Evolutionary conservation across 2,329 filamentous ascomycete species (phyloP), one percentile per base, ranked within the genome.

Genomic region (Diaporthe batatas): DNA sequence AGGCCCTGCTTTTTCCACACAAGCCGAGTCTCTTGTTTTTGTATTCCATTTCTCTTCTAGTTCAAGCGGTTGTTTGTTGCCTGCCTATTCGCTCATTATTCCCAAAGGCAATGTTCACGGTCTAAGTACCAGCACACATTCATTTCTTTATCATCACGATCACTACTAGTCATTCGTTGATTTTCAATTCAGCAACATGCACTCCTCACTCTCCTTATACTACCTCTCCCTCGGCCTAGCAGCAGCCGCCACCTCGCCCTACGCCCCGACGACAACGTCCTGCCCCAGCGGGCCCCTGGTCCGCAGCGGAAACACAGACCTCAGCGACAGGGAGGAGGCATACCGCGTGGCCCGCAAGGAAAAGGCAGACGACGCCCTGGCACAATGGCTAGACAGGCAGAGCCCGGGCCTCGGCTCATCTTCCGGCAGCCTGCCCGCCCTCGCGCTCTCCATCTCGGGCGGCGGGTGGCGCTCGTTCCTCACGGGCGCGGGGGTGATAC

Each of bases 391-490:
- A 4, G 69, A 71, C 2, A 44, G 44, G 18, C 69, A 71, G 21
- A 65, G 69, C 32, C 42, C 57, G 3, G 69, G 69, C 3, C 69
- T 65, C 47, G 57, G 69, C 1, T 29, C n/a, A n/a, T n/a, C n/a
- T n/a, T n/a, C 39, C 1, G 58, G 55, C 2, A 65, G 2, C 23
- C 32, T 71, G 58, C 69, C 69, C 34, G 55, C 58, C n/a, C 23
- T 71, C 12, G 36, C 34, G 23, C 69, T 71, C 10, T 71, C 69
- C 1, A n/a, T 64, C 11, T 71, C 69, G 4, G 69, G 69, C 12
- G 69, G 69, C 44, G 69, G 69, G 1, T 71, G 69, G 69, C 69
- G 69, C 18, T 39, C 69, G 23, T 44, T 71, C 11, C 47, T 54
- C 0, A 42, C n/a, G 32, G 69, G 69, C 69, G 69, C 69, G 6